Evolutionary conservation across 129 eudicot genomes (phyloP).

Genomic region (Helichrysum umbraculigerum): DNA sequence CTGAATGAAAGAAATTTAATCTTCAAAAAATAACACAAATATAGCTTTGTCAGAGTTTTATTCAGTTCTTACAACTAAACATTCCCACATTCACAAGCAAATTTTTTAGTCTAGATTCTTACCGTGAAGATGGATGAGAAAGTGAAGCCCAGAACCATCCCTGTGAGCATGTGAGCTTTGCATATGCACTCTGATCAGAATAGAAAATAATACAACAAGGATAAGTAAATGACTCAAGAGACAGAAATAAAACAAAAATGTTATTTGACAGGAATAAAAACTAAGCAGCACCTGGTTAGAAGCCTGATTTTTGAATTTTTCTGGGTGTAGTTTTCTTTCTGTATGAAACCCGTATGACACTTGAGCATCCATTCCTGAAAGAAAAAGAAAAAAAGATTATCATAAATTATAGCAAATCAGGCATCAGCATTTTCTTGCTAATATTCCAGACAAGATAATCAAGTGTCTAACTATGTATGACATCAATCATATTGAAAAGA

Average conservation of each 20-base stretch:
- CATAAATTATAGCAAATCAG: background rate
- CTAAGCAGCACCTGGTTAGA: slow-evolving; percentile 60
- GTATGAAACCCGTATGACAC: slow-evolving; percentile 76
- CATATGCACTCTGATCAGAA: slow-evolving; percentile 55
- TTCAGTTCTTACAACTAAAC: background rate
- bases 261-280: background rate
- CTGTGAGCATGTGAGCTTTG: slow-evolving; percentile 75
- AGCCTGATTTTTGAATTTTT: slow-evolving; percentile 74
- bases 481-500: background rate
- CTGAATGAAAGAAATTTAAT: background rate
- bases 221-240: slow-evolving; percentile 15
- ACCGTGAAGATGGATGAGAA: slow-evolving; percentile 74
- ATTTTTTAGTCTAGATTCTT: slow-evolving; percentile 9
- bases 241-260: background rate
- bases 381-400: slow-evolving; percentile 14
- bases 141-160: slow-evolving; percentile 93
- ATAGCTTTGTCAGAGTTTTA: background rate
- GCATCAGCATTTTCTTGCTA: background rate
- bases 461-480: background rate
- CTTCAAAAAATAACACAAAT: background rate
- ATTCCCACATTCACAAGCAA: background rate
- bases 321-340: slow-evolving; percentile 80
- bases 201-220: slow-evolving; percentile 6
- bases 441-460: background rate
- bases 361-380: slow-evolving; percentile 79